Evolutionary conservation across 495 filamentous ascomycete genomes (phyloP), one percentile per base, ranked within the genome.

Genomic region (Amorphotheca resinae): DNA sequence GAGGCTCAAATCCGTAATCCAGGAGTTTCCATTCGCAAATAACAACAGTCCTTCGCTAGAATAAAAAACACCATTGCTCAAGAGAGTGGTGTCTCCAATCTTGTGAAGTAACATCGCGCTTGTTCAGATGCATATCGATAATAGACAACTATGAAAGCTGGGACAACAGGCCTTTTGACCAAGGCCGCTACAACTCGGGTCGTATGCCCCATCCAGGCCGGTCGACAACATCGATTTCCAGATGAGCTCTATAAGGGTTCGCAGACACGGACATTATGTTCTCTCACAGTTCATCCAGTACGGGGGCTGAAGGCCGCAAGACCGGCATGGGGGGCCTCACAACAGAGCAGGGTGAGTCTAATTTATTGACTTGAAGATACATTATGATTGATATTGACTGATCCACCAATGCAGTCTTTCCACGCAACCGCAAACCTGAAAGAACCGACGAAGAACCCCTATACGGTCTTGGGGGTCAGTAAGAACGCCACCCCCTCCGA

Each of bases 401-500:
- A 28, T 22, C 6, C 1, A 11, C 4, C 22, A 25, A 25, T 16
- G 26, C 42, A 94, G 87, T 49, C 59, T 28, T 95, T 98, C 61
- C 87, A 93, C 61, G 68, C 82, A 9, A 84, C 83, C 0, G 59
- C 76, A 30, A 59, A 63, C 12, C 60, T 70, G 16, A 28, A 28
- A 5, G 59, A 72, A 33, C 55, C 66, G 4, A 72, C 77, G 16
- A 73, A 82, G 53, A 79, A 98, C 54, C 91, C 91, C 6, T 98
- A 98, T 59, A 74, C 73, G 41, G 65, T 79, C 22, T 77, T 98
- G 26, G 91, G 89, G n/a, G 80, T 98, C 11, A 66, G 69, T 44
- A 89, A 84, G 58, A 68, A 59, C 31, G 84, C 91, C 11, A 80
- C 85, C n/a, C 62, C 84, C 4, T 58, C 76, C 42, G 93, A 95